Base-by-base conservation (phyloP, 73 alveolate genomes). In the Uronychia setigera region DNA sequence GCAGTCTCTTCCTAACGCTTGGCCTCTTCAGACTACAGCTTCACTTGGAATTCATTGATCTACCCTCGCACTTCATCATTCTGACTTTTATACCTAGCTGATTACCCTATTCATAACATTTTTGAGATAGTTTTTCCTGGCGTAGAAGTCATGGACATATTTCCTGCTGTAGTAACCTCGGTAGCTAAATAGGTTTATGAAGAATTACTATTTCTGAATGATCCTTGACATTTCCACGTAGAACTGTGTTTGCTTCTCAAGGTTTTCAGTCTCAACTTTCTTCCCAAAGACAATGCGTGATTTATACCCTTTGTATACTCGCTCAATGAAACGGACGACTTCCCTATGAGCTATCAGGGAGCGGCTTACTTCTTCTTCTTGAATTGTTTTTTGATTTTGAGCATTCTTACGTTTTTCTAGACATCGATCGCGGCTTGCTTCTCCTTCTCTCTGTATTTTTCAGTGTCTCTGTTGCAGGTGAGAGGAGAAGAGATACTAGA, bases 1-100 rank as follows among this genome's bases (percentile, higher is more conserved):
- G 97, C 96, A n/a, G 92, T 87, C 78, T 89, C 82, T 85, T 95
- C 97, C 58, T 90, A 31, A 27, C 94, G 78, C 81, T 89, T 89
- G 76, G 74, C 33, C 79, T 89, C 95, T 74, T 89, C 95, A 25
- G 35, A 35, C 76, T 74, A 31, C 76, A 67, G 58, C 79, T 60
- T 57, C 57, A 67, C 57, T 74, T 80, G 35, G 46, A 67, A 76
- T 30, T 93, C 97, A 29, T 90, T 92, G 30, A 86, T 34, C 83
- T 81, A 80, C 60, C 83, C 85, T 67, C 89, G 75, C 1, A 86
- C 88, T 33, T 87, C 92, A 30, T 93, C 94, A 32, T 93, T 87
- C 85, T 91, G n/a, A 46, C 67, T 11, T 5, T 46, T 46, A 46
- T 19, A 46, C 19, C 67, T 46, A 5, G 19, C 5, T 33, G n/a